phyloP scores from a whole-genome alignment of 352 stramenopile species.

The Phytophthora ramorum region DNA sequence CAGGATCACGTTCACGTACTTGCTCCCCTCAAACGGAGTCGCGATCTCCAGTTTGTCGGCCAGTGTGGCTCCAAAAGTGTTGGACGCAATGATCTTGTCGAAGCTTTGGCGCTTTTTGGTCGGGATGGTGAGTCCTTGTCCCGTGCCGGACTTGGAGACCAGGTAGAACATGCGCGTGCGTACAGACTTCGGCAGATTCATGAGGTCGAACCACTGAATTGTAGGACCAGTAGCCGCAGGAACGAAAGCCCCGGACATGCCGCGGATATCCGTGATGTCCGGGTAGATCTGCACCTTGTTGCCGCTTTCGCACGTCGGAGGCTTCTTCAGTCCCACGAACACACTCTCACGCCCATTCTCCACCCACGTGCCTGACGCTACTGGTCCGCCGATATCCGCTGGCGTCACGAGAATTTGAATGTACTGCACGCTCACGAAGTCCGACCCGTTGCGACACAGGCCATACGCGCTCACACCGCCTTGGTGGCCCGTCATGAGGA shows the following conservation, averaged over 20 bases:
- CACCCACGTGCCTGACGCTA: slow-evolving; percentile 38
- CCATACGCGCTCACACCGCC: slow-evolving; percentile 45
- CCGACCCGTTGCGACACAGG: slow-evolving; percentile 42
- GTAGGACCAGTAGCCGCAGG: slow-evolving; percentile 19
- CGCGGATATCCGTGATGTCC: slow-evolving; percentile 17
- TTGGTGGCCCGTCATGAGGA: slow-evolving; percentile 49
- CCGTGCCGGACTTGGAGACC: slow-evolving; percentile 24
- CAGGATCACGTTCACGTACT: slow-evolving; percentile 38
- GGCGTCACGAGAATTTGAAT: slow-evolving; percentile 39
- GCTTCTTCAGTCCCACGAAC: slow-evolving; percentile 29
- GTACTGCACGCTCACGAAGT: slow-evolving; percentile 46
- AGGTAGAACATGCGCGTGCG: slow-evolving; percentile 44
- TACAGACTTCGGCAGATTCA: slow-evolving; percentile 32
- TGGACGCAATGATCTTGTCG: slow-evolving; percentile 41
- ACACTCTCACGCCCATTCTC: slow-evolving; percentile 44
- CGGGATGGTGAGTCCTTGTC: slow-evolving; percentile 37
- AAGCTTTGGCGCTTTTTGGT: slow-evolving; percentile 44
- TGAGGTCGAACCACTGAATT: slow-evolving; percentile 44
- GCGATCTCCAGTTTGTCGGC: slow-evolving; percentile 42
- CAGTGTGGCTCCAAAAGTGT: slow-evolving; percentile 36
- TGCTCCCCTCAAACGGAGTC: slow-evolving; percentile 27
- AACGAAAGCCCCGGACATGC: slow-evolving; percentile 27
- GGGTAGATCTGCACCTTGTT: slow-evolving; percentile 28
- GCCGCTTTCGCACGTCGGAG: slow-evolving; percentile 20
- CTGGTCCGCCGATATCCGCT: slow-evolving; percentile 41